phyloP scores from a whole-genome alignment of 2,329 filamentous ascomycete species.

The Arthroderma sp. region DNA sequence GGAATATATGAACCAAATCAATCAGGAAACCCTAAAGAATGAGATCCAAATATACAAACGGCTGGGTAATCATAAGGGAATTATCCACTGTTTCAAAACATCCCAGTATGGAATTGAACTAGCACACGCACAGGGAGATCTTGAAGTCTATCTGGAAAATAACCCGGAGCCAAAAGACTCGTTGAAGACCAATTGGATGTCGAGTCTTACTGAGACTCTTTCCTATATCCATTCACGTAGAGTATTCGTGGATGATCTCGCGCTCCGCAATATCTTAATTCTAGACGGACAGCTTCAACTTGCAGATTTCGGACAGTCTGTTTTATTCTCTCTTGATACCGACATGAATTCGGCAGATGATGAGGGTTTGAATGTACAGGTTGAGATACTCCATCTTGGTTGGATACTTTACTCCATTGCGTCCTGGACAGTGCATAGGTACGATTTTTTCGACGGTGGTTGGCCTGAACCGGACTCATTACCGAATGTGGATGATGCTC shows the following conservation, averaged over 20 bases:
- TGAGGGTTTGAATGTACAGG: constrained; percentile 5
- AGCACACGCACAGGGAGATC: constrained; percentile 10
- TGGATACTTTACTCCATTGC: constrained; percentile 8
- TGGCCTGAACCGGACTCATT: constrained; percentile 8
- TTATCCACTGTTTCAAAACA: constrained; percentile 10
- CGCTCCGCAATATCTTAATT: constrained; percentile 11
- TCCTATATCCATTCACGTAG: constrained; percentile 8
- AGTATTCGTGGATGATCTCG: constrained; percentile 12
- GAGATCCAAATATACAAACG: constrained; percentile 10
- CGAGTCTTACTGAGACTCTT: constrained; percentile 9
- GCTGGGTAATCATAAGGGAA: constrained; percentile 8
- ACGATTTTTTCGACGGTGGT: constrained; percentile 6
- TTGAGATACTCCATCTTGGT: constrained; percentile 10
- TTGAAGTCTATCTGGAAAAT: constrained; percentile 10
- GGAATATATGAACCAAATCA: constrained; percentile 1
- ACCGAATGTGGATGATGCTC: constrained; percentile 3
- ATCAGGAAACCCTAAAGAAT: constrained; percentile 4
- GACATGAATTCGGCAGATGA: constrained; percentile 5
- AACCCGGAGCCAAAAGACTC: constrained; percentile 9
- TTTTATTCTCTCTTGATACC: constrained; percentile 7
- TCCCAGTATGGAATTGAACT: constrained; percentile 12
- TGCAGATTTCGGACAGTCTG: constrained; percentile 7
- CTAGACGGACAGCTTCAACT: constrained; percentile 4
- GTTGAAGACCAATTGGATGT: constrained; percentile 10
- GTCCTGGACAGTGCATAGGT: constrained; percentile 4